Conservation (phyloP, 305 asterid genomes). For the Fraxinus angustifolia region DNA sequence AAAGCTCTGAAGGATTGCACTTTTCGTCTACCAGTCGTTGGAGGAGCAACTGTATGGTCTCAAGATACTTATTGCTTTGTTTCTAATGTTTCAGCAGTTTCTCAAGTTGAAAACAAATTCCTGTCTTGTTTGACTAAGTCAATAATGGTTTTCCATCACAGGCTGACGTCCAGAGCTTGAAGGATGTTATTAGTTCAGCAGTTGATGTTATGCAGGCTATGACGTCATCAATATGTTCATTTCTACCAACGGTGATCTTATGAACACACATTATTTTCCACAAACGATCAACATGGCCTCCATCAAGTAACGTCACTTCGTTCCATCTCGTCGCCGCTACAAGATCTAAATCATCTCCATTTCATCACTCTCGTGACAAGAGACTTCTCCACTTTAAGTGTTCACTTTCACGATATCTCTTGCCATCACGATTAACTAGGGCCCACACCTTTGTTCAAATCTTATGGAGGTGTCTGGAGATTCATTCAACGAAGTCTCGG, state of each 20-base stretch:
- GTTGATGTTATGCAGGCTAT: slow-evolving; percentile 72
- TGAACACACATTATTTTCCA: neutral
- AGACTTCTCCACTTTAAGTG: neutral
- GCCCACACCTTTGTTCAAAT: neutral
- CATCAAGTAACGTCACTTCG: neutral
- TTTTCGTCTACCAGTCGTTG: slow-evolving; percentile 78
- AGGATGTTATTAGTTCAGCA: slow-evolving; percentile 75
- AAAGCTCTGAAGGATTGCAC: slow-evolving; percentile 93
- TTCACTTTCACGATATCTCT: neutral
- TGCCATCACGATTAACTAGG: neutral
- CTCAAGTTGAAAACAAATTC: neutral
- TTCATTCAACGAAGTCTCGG: neutral
- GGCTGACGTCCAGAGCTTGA: slow-evolving; percentile 72
- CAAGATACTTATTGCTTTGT: neutral
- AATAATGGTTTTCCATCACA: slow-evolving; percentile 21
- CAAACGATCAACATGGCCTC: neutral
- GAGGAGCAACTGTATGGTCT: slow-evolving; percentile 71
- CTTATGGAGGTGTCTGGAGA: neutral
- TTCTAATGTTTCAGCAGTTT: neutral
- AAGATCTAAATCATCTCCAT: neutral
- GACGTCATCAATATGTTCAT: slow-evolving; percentile 48
- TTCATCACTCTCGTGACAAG: neutral
- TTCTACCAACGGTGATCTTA: slow-evolving; percentile 59
- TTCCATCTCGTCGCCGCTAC: neutral
- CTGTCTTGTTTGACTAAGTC: slow-evolving; percentile 9